These are phyloP conservation scores for Eucalyptus pauciflora DNA, from an alignment of 345 rosid genomes.

Conservation along the genomic window DNA sequence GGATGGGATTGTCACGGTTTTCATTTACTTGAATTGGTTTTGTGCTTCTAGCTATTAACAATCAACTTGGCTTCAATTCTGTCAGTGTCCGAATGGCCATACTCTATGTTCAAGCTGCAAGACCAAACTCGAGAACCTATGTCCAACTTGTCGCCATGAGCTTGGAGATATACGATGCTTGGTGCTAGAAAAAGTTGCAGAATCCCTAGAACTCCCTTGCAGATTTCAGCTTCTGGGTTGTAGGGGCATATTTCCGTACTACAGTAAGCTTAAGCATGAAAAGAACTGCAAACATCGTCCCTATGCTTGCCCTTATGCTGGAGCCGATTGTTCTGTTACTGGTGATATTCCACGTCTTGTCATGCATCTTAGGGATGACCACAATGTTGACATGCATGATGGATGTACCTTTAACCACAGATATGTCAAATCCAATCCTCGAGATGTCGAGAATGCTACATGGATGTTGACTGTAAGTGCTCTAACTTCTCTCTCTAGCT, in stretches of 20 bases:
- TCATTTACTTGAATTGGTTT: neutral
- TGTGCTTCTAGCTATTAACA: neutral
- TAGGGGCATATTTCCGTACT: conserved; percentile 66
- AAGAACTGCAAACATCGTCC: conserved; percentile 64
- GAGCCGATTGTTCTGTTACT: conserved; percentile 69
- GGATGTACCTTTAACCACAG: conserved; percentile 83
- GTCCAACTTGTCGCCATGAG: conserved; percentile 82
- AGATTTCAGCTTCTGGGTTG: conserved; percentile 65
- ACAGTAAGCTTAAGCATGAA: conserved; percentile 78
- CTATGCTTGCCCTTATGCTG: conserved; percentile 79
- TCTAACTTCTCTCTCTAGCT: neutral
- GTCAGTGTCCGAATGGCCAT: conserved; percentile 86
- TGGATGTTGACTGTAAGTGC: conserved; percentile 89
- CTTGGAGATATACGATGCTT: conserved; percentile 89
- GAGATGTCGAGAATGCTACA: conserved; percentile 88
- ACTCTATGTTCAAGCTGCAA: conserved; percentile 76
- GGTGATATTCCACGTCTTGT: conserved; percentile 71
- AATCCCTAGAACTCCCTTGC: conserved; percentile 76
- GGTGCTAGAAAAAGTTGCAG: conserved; percentile 82
- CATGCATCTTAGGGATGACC: conserved; percentile 70
- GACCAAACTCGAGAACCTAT: conserved; percentile 53
- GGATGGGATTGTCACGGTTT: neutral
- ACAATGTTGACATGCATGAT: conserved; percentile 90
- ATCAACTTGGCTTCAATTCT: neutral
- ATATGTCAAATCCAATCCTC: conserved; percentile 79